phyloP scores from a whole-genome alignment of 768 basidiomycete genomes.

The Termitomyces sp. region DNA sequence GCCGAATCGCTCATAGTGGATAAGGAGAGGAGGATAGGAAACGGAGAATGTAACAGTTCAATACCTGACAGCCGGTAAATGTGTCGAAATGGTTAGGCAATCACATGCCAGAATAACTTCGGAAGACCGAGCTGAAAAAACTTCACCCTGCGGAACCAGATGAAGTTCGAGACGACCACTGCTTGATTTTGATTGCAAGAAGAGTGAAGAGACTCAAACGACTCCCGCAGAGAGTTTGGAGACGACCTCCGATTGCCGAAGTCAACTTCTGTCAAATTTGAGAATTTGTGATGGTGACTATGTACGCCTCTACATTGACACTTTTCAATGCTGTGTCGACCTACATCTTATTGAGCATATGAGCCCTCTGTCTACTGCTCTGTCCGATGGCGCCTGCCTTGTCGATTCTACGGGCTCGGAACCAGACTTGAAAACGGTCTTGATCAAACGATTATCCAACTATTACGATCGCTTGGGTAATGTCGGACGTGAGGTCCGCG shows the following conservation, averaged over 20 bases:
- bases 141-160: background rate
- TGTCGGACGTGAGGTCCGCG: slow-evolving; percentile 9
- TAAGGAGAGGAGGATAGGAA: background rate
- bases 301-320: background rate
- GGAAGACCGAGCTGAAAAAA: background rate
- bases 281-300: no score
- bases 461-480: slow-evolving; percentile 32
- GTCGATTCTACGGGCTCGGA: slow-evolving; percentile 29
- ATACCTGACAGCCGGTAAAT: slow-evolving; percentile 3
- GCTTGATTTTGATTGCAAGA: no score
- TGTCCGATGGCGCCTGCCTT: slow-evolving; percentile 33
- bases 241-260: background rate
- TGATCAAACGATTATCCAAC: slow-evolving; percentile 34
- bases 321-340: background rate
- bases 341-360: background rate
- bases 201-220: no score
- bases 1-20: slow-evolving; percentile 66
- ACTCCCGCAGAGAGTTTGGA: background rate
- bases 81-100: slow-evolving; percentile 2
- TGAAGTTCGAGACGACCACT: no score
- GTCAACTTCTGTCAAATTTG: background rate
- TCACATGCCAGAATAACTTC: slow-evolving; percentile 11
- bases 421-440: slow-evolving; percentile 31
- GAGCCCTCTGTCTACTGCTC: slow-evolving; percentile 23
- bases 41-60: background rate